Evolutionary conservation across 768 basidiomycete genomes (phyloP).

Genomic region (Pleurotus platypus): DNA sequence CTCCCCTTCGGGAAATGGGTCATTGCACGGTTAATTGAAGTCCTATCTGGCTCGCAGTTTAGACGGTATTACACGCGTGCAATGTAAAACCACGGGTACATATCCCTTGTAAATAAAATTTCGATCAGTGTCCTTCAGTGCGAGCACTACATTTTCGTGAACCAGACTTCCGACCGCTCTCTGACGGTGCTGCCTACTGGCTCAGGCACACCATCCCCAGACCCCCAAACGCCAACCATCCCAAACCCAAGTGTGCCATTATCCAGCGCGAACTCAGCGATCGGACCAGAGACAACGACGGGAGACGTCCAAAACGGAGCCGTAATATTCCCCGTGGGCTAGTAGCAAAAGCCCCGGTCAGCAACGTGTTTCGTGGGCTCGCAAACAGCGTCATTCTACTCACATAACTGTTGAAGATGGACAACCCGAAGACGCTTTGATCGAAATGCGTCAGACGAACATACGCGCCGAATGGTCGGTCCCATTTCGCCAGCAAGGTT

Average conservation of each 20-base stretch:
- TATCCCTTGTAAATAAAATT: too few species aligned
- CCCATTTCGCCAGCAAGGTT: constrained; percentile 14
- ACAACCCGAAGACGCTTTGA: constrained; percentile 17
- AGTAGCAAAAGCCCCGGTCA: neutral
- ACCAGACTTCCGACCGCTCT: constrained; percentile 24
- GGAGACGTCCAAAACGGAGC: constrained; percentile 18
- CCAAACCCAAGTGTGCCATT: constrained; percentile 15
- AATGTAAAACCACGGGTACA: too few species aligned
- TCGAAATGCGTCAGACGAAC: constrained; percentile 17
- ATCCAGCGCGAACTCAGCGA: constrained; percentile 14
- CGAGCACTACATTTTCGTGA: constrained; percentile 1
- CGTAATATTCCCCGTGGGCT: constrained; percentile 11
- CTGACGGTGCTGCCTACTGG: constrained; percentile 16
- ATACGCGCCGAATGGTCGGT: constrained; percentile 16
- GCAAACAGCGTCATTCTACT: neutral
- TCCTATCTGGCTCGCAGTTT: too few species aligned
- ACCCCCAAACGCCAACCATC: constrained; percentile 18
- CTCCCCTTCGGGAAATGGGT: too few species aligned
- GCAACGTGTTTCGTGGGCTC: neutral
- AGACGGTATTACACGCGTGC: too few species aligned
- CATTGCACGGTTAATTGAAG: too few species aligned
- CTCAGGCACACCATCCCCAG: constrained; percentile 12
- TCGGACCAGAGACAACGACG: constrained; percentile 11
- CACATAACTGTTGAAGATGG: constrained; percentile 14
- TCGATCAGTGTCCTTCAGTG: too few species aligned